These are phyloP conservation scores for Phytophthora constricta DNA, from an alignment of 352 stramenopile species.

Conservation along the genomic window DNA sequence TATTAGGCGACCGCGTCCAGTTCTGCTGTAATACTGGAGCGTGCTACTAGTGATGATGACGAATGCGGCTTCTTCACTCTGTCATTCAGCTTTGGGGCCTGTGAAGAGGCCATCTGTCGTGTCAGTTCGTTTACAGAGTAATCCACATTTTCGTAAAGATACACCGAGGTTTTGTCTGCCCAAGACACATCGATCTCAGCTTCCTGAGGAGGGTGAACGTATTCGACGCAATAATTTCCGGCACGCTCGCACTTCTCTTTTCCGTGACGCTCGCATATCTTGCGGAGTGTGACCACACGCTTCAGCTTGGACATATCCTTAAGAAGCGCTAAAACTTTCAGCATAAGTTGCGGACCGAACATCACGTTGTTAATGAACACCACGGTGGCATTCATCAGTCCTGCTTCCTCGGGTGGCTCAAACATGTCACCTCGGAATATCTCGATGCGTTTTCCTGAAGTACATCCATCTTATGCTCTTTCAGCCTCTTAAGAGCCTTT, in stretches of 20 bases:
- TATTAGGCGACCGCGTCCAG: slow-evolving; percentile 3
- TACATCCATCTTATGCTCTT: slow-evolving; percentile 43
- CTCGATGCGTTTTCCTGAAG: slow-evolving; percentile 58
- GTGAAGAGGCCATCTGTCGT: slow-evolving; percentile 32
- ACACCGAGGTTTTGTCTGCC: slow-evolving; percentile 78
- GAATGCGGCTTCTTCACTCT: not conserved
- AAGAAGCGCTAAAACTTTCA: slow-evolving; percentile 72
- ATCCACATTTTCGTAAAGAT: slow-evolving; percentile 71
- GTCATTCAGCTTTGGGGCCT: not conserved
- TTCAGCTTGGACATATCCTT: slow-evolving; percentile 64
- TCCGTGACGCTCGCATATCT: slow-evolving; percentile 83
- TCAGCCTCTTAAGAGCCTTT: slow-evolving; percentile 59
- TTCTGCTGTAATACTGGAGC: not conserved
- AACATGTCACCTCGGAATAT: slow-evolving; percentile 84
- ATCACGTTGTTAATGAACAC: slow-evolving; percentile 91
- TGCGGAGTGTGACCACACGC: slow-evolving; percentile 76
- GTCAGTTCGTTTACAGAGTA: slow-evolving; percentile 50
- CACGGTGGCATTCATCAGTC: slow-evolving; percentile 78
- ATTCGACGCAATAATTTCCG: slow-evolving; percentile 67
- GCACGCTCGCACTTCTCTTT: slow-evolving; percentile 62
- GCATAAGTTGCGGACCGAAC: slow-evolving; percentile 80
- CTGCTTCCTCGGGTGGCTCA: slow-evolving; percentile 52
- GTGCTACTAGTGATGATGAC: not conserved
- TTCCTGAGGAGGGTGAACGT: slow-evolving; percentile 71
- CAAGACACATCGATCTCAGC: slow-evolving; percentile 82